Percentiles rank a stretch among this genome's conserved stretches.
These are phyloP conservation scores for Fusarium metavorans DNA, from an alignment of 2,329 filamentous ascomycete species.

Conservation along the genomic window DNA sequence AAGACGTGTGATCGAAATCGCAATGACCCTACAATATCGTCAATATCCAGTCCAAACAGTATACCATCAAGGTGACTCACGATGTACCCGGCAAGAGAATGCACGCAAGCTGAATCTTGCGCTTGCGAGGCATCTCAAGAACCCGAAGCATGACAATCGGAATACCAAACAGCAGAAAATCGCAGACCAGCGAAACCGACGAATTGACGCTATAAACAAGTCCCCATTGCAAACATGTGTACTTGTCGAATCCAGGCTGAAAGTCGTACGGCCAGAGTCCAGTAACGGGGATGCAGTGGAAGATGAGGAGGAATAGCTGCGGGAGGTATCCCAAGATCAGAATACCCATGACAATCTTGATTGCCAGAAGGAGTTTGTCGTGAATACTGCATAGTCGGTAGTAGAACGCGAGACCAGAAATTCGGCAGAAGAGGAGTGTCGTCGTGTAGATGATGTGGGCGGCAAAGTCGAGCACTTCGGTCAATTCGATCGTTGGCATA, in stretches of 20 bases:
- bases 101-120: conserved; percentile 60
- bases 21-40: conserved; percentile 55
- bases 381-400: conserved; percentile 57
- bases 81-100: conserved; percentile 63
- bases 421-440: conserved; percentile 61
- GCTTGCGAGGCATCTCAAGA: conserved; percentile 56
- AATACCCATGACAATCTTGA: conserved; percentile 51
- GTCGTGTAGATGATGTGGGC: conserved; percentile 66
- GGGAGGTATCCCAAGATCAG: conserved; percentile 58
- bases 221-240: conserved; percentile 62
- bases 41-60: neutral
- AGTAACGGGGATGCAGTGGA: conserved; percentile 64
- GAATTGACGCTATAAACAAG: conserved; percentile 65
- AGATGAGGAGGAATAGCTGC: conserved; percentile 62
- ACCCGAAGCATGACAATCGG: conserved; percentile 60
- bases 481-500: conserved; percentile 53
- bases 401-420: conserved; percentile 66
- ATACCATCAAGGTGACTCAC: conserved; percentile 47
- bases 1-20: conserved; percentile 60
- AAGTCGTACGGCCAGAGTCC: conserved; percentile 64
- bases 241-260: conserved; percentile 55
- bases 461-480: conserved; percentile 61
- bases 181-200: conserved; percentile 60
- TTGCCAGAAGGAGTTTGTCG: conserved; percentile 50
- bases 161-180: conserved; percentile 63